phyloP scores from a whole-genome alignment of 306 rosid genomes.

The Vigna reflexopilosa region DNA sequence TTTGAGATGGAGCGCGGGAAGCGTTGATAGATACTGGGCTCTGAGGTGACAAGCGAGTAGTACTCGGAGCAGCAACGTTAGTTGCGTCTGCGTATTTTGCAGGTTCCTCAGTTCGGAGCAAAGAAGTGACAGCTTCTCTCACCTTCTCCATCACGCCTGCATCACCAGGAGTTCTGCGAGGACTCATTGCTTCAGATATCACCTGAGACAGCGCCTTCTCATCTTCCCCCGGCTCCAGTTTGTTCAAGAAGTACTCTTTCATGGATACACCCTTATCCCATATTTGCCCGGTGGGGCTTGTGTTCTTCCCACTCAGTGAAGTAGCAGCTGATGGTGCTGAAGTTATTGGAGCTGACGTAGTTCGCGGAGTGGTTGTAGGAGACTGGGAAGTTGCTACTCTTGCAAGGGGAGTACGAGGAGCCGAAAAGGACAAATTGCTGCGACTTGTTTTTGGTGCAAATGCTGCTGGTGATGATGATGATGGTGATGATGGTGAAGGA shows the following conservation, averaged over 20 bases:
- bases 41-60: conserved; percentile 39
- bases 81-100: conserved; percentile 38
- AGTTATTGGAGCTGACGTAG: conserved; percentile 9
- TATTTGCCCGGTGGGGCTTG: conserved; percentile 42
- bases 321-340: conserved; percentile 37
- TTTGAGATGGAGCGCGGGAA: background rate
- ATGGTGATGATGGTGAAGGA: conserved; percentile 2
- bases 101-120: conserved; percentile 64
- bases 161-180: conserved; percentile 59
- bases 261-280: conserved; percentile 85
- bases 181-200: conserved; percentile 81
- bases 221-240: conserved; percentile 92
- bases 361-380: background rate
- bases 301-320: conserved; percentile 37
- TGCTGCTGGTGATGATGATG: background rate
- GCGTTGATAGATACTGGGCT: background rate
- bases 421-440: conserved; percentile 1
- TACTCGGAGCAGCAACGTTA: background rate
- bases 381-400: background rate
- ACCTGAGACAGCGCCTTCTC: conserved; percentile 84
- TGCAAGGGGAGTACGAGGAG: conserved; percentile 35
- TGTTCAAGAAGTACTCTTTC: conserved; percentile 76
- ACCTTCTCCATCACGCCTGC: conserved; percentile 81
- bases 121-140: conserved; percentile 76
- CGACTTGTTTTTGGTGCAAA: background rate